A percentile compares a stretch with the other conserved stretches of the same genome.
Conservation (phyloP, 495 filamentous ascomycete species). For the Arthonia radiata region DNA sequence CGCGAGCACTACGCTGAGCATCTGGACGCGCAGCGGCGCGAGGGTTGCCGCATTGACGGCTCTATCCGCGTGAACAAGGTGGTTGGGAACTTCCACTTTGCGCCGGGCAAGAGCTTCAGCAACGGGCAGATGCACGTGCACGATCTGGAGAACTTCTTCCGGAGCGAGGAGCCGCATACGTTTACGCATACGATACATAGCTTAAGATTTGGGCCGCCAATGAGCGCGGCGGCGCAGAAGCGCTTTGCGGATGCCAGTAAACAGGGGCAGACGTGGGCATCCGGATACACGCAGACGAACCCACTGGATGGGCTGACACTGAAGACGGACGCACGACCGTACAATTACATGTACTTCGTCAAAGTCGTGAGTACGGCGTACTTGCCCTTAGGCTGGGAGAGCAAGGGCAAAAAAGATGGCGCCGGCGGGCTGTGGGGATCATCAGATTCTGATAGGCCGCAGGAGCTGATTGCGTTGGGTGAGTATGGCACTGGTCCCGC, state of each 20-base stretch:
- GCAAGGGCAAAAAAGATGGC: slow-evolving; percentile 19
- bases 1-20: slow-evolving; percentile 79
- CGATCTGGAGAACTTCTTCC: slow-evolving; percentile 81
- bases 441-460: not conserved
- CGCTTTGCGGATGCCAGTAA: slow-evolving; percentile 27
- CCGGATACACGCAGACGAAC: slow-evolving; percentile 75
- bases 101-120: slow-evolving; percentile 79
- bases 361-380: slow-evolving; percentile 95
- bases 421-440: slow-evolving; percentile 20
- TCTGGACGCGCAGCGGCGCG: slow-evolving; percentile 60
- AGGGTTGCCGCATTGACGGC: slow-evolving; percentile 90
- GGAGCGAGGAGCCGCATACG: slow-evolving; percentile 44
- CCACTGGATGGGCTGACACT: slow-evolving; percentile 71
- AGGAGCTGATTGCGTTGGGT: slow-evolving; percentile 14
- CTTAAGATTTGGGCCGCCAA: slow-evolving; percentile 78
- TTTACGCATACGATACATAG: slow-evolving; percentile 81
- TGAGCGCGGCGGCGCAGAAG: slow-evolving; percentile 47
- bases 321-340: slow-evolving; percentile 52
- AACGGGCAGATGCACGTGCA: slow-evolving; percentile 93
- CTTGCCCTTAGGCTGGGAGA: slow-evolving; percentile 65
- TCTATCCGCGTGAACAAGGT: slow-evolving; percentile 92
- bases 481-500: slow-evolving; percentile 32
- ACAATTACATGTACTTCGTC: slow-evolving; percentile 97
- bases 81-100: slow-evolving; percentile 95
- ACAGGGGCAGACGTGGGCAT: slow-evolving; percentile 38